Conservation (phyloP, 2,329 filamentous ascomycete genomes). For the Xylaria arbuscula region DNA sequence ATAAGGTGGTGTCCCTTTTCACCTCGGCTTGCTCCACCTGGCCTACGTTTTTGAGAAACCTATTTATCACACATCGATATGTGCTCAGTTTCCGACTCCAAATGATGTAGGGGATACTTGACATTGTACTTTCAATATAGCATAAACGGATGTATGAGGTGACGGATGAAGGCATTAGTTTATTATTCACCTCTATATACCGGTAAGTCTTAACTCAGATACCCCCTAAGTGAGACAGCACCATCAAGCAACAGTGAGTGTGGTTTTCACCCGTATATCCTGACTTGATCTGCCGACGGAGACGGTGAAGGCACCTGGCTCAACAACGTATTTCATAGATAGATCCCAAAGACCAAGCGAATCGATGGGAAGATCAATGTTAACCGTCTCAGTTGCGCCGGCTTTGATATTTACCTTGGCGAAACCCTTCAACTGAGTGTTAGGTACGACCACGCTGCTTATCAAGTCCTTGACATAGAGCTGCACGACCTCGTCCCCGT, state of each 20-base stretch:
- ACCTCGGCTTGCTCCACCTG: background rate
- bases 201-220: background rate
- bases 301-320: conserved; percentile 74
- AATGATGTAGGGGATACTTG: background rate
- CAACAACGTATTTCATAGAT: conserved; percentile 77
- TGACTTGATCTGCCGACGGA: conserved; percentile 70
- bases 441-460: conserved; percentile 71
- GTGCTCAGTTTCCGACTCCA: background rate
- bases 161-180: conserved; percentile 11
- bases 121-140: background rate
- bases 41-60: background rate
- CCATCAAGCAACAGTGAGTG: conserved; percentile 60
- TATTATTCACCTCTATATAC: conserved; percentile 20
- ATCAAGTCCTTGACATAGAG: conserved; percentile 73
- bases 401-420: conserved; percentile 71
- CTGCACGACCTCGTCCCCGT: conserved; percentile 75
- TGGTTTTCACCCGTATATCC: conserved; percentile 66
- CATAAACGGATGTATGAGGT: background rate
- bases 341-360: conserved; percentile 67
- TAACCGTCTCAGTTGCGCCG: conserved; percentile 66
- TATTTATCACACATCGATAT: background rate
- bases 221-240: background rate
- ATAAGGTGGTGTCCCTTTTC: background rate
- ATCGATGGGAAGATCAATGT: conserved; percentile 59
- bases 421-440: conserved; percentile 73